These are phyloP conservation scores for Obelidium mucronatum DNA, from an alignment of 192 early-diverging fungal species.

Conservation along the genomic window DNA sequence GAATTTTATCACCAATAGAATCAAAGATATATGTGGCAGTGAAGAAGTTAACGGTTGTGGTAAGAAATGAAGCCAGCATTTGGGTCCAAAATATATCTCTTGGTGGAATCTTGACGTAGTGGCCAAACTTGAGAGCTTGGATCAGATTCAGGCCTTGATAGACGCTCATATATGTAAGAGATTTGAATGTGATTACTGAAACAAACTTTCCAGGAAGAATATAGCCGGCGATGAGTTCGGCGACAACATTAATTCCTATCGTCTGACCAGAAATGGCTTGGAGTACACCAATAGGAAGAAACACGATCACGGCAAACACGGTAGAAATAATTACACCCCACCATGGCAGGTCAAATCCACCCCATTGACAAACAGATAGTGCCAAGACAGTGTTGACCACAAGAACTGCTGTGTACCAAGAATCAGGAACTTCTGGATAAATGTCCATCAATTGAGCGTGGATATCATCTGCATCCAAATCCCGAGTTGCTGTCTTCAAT, in stretches of 20 bases:
- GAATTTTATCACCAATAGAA: slow-evolving; percentile 23
- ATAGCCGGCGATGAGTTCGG: slow-evolving; percentile 86
- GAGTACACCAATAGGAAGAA: slow-evolving; percentile 60
- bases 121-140: slow-evolving; percentile 74
- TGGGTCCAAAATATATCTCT: slow-evolving; percentile 59
- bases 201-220: slow-evolving; percentile 81
- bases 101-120: slow-evolving; percentile 75
- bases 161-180: slow-evolving; percentile 80
- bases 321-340: slow-evolving; percentile 27
- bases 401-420: slow-evolving; percentile 64
- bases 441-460: slow-evolving; percentile 74
- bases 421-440: slow-evolving; percentile 73
- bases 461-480: slow-evolving; percentile 55
- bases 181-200: slow-evolving; percentile 86
- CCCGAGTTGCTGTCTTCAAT: slow-evolving; percentile 3
- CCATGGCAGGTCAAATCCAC: slow-evolving; percentile 28
- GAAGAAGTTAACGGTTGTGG: slow-evolving; percentile 49
- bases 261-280: slow-evolving; percentile 79
- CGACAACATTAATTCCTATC: slow-evolving; percentile 83
- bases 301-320: slow-evolving; percentile 1
- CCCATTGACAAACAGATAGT: slow-evolving; percentile 25
- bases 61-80: slow-evolving; percentile 64
- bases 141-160: slow-evolving; percentile 76
- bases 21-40: slow-evolving; percentile 12
- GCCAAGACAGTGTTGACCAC: slow-evolving; percentile 8